A percentile compares a stretch with the other conserved stretches of the same genome.
Evolutionary conservation across 176 grass and related monocot species (phyloP).

Genomic region (Pontederia crassipes): DNA sequence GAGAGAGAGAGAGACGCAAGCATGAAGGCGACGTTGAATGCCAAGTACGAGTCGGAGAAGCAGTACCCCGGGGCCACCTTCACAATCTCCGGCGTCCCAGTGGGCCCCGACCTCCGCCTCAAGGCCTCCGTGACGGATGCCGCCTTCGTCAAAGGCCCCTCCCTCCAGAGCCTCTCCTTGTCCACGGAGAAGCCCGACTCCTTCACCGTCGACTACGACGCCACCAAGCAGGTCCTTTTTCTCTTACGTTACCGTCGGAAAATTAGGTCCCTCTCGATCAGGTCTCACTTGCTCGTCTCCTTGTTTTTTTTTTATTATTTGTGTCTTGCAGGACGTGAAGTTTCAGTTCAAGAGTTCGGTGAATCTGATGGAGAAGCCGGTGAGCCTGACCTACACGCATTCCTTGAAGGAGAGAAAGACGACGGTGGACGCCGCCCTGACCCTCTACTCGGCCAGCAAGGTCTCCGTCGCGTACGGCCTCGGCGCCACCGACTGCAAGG

Average conservation of each 20-base stretch:
- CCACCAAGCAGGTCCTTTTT: conserved; percentile 31
- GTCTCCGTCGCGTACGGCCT: conserved; percentile 49
- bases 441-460: conserved; percentile 67
- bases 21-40: conserved; percentile 80
- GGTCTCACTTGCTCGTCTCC: neutral
- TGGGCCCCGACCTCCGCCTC: conserved; percentile 52
- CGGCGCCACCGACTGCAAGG: conserved; percentile 35
- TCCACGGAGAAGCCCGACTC: conserved; percentile 77
- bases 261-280: too few species aligned
- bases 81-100: conserved; percentile 18
- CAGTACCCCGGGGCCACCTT: conserved; percentile 34
- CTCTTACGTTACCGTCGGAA: too few species aligned
- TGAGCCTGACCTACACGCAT: conserved; percentile 80
- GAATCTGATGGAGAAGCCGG: conserved; percentile 51
- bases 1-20: neutral
- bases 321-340: conserved; percentile 48
- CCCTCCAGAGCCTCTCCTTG: conserved; percentile 57
- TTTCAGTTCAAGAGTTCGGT: conserved; percentile 93
- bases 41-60: conserved; percentile 56
- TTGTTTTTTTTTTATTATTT: too few species aligned
- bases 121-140: conserved; percentile 71
- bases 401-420: conserved; percentile 25
- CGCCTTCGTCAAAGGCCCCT: conserved; percentile 61
- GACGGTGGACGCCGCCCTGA: conserved; percentile 40
- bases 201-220: conserved; percentile 70